phyloP scores from a whole-genome alignment of 1,284 basidiomycete species.

The Lentinula novae-zelandiae region DNA sequence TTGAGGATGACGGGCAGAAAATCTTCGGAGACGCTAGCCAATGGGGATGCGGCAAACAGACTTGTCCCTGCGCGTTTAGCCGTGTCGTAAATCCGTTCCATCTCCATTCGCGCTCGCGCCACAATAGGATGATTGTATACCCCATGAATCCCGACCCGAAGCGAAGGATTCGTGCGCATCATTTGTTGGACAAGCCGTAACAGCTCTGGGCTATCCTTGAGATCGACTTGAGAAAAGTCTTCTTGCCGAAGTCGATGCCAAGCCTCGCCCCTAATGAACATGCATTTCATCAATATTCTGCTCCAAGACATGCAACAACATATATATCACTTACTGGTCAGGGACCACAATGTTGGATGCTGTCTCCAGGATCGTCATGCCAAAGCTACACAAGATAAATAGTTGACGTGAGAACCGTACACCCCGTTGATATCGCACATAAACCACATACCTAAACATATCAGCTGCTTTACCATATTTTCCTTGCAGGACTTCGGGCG shows the following conservation, averaged over 20 bases:
- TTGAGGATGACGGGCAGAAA: conserved; percentile 66
- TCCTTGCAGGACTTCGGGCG: conserved; percentile 95
- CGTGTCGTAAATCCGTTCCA: conserved; percentile 50
- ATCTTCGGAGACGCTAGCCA: conserved; percentile 51
- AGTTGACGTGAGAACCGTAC: conserved; percentile 35
- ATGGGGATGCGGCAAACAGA: conserved; percentile 62
- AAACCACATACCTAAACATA: conserved; percentile 80
- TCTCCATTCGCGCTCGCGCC: conserved; percentile 58
- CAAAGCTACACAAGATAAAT: conserved; percentile 57
- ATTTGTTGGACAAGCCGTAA: conserved; percentile 70
- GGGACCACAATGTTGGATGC: conserved; percentile 96
- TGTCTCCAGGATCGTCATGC: conserved; percentile 93
- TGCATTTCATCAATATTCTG: conserved; percentile 22
- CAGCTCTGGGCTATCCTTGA: conserved; percentile 71
- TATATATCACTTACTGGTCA: conserved; percentile 72
- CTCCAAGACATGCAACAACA: conserved; percentile 12
- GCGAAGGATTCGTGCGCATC: conserved; percentile 71
- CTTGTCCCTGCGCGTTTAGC: conserved; percentile 36
- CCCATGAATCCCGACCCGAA: conserved; percentile 56
- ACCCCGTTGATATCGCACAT: conserved; percentile 27
- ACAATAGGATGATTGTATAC: conserved; percentile 69
- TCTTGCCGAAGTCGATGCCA: conserved; percentile 94
- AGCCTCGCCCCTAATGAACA: conserved; percentile 64
- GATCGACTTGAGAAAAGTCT: conserved; percentile 89
- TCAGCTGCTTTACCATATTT: conserved; percentile 92